Evolutionary conservation across 306 rosid species (phyloP), one percentile per base, ranked within the genome.

Genomic region (Macrotyloma uniflorum): DNA sequence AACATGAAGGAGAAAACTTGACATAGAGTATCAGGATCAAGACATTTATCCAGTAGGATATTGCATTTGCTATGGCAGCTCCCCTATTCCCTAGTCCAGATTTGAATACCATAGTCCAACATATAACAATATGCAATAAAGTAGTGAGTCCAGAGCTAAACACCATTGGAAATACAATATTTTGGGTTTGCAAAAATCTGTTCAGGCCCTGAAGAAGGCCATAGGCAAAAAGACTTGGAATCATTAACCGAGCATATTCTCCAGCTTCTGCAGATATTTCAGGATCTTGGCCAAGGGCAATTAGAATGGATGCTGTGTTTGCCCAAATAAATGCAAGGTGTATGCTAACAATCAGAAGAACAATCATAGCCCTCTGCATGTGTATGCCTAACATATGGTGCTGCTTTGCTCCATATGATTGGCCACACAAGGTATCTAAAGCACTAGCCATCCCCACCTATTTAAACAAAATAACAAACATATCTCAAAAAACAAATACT

Each of bases 381-480:
- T 88, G 90, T 57, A 89, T 83, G 26, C 93, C 93, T 67, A 90
- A 36, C 89, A 83, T 75, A 16, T 49, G 86, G 36, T 88, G 79
- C 73, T 87, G 97, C 84, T 89, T 85, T 71, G 97, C 96, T 57
- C 96, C 96, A 82, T 82, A 87, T 26, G 92, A 86, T 63, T 90
- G 97, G 0, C 96, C 97, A 42, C 91, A 90, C 1, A 90, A 83
- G n/a, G 93, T 89, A 38, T 89, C 97, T 76, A 92, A 42, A n/a
- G 93, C 96, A 74, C 90, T 85, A 1, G 93, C 77, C 96, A 92
- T 78, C 55, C 97, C 97, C 65, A 84, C 30, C 97, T 90, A 32
- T 54, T 38, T 36, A 15, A 49, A 35, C 1, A n/a, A 2, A 43
- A 30, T 24, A 19, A 12, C 20, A n/a, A 16, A 7, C n/a, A 67